Percentiles rank a stretch among this genome's conserved stretches.
Conservation (phyloP, 345 rosid species). For the Boechera retrofracta region DNA sequence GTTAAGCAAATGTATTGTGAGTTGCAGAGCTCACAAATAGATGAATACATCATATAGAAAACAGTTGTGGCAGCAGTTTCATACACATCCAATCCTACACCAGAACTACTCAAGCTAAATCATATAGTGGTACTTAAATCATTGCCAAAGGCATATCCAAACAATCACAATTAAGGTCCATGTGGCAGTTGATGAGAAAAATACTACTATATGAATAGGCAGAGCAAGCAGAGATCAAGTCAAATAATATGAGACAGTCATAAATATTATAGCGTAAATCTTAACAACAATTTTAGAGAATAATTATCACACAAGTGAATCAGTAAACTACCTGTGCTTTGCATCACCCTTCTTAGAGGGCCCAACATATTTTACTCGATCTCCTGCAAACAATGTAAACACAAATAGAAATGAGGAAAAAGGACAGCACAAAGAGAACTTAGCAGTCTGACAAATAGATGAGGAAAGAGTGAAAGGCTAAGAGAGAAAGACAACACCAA, state of each 20-base stretch:
- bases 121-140: no score
- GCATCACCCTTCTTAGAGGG: constrained; percentile 56
- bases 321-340: constrained; percentile 66
- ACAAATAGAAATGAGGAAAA: constrained; percentile 23
- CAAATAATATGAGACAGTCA: constrained; percentile 1
- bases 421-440: constrained; percentile 14
- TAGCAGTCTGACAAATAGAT: constrained; percentile 20
- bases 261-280: not conserved
- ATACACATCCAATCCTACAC: constrained; percentile 9
- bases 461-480: constrained; percentile 19
- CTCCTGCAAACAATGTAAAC: constrained; percentile 57
- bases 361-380: constrained; percentile 88
- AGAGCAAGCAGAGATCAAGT: constrained; percentile 13
- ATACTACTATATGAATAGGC: not conserved
- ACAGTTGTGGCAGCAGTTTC: constrained; percentile 17
- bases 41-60: not conserved
- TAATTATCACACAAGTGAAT: constrained; percentile 2
- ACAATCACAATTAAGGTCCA: no score
- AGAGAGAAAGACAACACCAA: constrained; percentile 27
- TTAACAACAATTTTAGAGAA: not conserved
- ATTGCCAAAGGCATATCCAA: no score
- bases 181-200: no score
- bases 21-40: not conserved
- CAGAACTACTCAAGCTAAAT: not conserved
- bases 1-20: not conserved